Percentiles rank a stretch among this genome's conserved stretches.
These are phyloP conservation scores for Neotropicomus parvogracilis DNA, from an alignment of 1,284 basidiomycete genomes.

Conservation along the genomic window DNA sequence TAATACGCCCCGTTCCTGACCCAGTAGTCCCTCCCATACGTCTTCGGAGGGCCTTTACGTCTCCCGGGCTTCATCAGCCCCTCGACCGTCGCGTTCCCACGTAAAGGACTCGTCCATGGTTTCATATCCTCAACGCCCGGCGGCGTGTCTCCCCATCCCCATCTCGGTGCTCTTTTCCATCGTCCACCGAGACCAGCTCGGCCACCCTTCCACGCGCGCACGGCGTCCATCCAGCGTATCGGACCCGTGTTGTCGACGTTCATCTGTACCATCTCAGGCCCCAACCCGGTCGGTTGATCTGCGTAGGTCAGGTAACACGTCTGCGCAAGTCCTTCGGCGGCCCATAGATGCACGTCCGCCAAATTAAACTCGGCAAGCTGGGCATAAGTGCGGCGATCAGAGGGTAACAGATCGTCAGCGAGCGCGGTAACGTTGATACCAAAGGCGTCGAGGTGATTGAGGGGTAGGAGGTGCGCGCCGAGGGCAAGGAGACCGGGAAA, in stretches of 20 bases:
- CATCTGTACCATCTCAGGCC: slow-evolving; percentile 55
- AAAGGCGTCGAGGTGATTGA: slow-evolving; percentile 44
- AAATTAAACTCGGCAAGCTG: slow-evolving; percentile 40
- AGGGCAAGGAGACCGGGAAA: slow-evolving; percentile 72
- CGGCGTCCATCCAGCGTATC: slow-evolving; percentile 48
- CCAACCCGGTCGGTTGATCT: slow-evolving; percentile 58
- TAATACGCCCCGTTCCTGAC: slow-evolving; percentile 46
- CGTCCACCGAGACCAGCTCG: slow-evolving; percentile 8
- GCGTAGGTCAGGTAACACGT: slow-evolving; percentile 66
- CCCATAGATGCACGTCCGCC: slow-evolving; percentile 57
- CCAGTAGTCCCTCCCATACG: slow-evolving; percentile 38
- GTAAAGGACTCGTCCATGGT: slow-evolving; percentile 20
- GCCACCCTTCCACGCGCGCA: slow-evolving; percentile 48
- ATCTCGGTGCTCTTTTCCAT: slow-evolving; percentile 11
- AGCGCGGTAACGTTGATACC: slow-evolving; percentile 42
- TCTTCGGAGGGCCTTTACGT: slow-evolving; percentile 4
- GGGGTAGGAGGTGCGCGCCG: slow-evolving; percentile 58
- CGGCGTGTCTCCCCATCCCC: slow-evolving; percentile 34
- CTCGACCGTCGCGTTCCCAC: slow-evolving; percentile 13
- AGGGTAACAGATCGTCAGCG: slow-evolving; percentile 35
- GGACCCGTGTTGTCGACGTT: slow-evolving; percentile 20
- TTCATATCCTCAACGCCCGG: slow-evolving; percentile 48
- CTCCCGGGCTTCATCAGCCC: not conserved
- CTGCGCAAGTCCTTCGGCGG: slow-evolving; percentile 64
- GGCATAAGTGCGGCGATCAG: slow-evolving; percentile 33